Evolutionary conservation across 352 stramenopile species (phyloP), one percentile per base, ranked within the genome.

Genomic region (Aphanomyces euteiches): DNA sequence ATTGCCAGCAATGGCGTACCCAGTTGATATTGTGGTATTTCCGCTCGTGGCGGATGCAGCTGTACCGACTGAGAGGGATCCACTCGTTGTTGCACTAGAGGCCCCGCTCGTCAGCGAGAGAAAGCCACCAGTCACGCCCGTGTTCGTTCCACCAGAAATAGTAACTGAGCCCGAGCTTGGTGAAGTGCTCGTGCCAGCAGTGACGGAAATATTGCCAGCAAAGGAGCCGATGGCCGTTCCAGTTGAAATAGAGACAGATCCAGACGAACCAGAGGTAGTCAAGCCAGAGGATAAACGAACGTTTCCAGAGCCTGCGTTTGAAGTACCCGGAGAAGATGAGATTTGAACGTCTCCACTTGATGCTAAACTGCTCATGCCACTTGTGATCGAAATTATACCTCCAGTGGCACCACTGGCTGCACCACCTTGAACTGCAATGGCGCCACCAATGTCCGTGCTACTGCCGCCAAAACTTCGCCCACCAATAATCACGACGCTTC

Each of bases 91-190:
- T 38, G 48, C 50, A 15, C 37, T 21, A 4, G 81, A 88, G 2
- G 17, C 54, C 38, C 83, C 83, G 45, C 81, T 84, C 56, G 57
- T 41, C n/a, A 90, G 72, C 3, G 60, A 72, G 17, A 90, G 57
- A 28, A 74, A 73, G 47, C 83, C 83, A 38, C 83, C 83, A 53
- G 72, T 78, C 1, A 78, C 79, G 50, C 72, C 66, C 0, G 75
- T 66, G 21, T 79, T 79, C n/a, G n/a, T 60, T 6, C 84, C 84
- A 69, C 78, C 80, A 69, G 45, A 48, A 45, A 90, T 75, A 19
- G 47, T 47, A 47, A 89, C 54, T 17, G 61, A 58, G 10, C 78
- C 83, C 66, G 74, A 78, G 68, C 45, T 65, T 4, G 21, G n/a
- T 28, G n/a, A 7, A 3, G 61, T 43, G n/a, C 40, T 67, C 7